Evolutionary conservation across 805 yeast genomes (phyloP), one percentile per base, ranked within the genome.

Genomic region (Starmera quercuum): DNA sequence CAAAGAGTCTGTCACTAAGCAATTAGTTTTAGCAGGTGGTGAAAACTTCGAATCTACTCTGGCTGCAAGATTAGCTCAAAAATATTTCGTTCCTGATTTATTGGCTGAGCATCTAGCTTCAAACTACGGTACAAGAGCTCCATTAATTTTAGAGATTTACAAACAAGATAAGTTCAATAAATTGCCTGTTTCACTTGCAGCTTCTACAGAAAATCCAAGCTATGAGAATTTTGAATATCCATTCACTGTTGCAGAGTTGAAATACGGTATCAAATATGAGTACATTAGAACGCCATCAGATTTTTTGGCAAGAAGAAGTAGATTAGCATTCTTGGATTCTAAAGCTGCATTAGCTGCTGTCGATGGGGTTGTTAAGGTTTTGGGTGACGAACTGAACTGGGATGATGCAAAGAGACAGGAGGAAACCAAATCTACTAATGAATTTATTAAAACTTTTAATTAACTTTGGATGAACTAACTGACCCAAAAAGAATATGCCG

Each of bases 61-160:
- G 50, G 71, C 78, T 43, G 82, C 92, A 29, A 72, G 90, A 57
- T 72, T 88, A 57, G 76, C 85, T 38, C 95, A 87, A 60, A 73
- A 73, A 48, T 87, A 79, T 61, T 63, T 71, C 42, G 65, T 88
- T 40, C 81, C 87, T 36, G 73, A 82, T 42, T 70, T 64, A 44
- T 72, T 88, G 51, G 88, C 96, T 42, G 69, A 72, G 51, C 95
- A 90, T 62, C 71, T 88, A 55, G 74, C 94, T 31, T 70, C 72
- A 45, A 87, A 86, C 68, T 88, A 88, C 53, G 97, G 97, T 46
- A 81, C 88, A 32, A 73, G 96, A 53, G 80, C 96, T 12, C 83
- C 94, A 30, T 62, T 87, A 26, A 73, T 84, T 41, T 71, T 87
- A 46, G 82, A 79, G 41, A 34, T 64, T 29, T 71, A 61, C 59